Evolutionary conservation across 78 protist genomes (phyloP), one percentile per base, ranked within the genome.

Genomic region (Ministeria vibrans): DNA sequence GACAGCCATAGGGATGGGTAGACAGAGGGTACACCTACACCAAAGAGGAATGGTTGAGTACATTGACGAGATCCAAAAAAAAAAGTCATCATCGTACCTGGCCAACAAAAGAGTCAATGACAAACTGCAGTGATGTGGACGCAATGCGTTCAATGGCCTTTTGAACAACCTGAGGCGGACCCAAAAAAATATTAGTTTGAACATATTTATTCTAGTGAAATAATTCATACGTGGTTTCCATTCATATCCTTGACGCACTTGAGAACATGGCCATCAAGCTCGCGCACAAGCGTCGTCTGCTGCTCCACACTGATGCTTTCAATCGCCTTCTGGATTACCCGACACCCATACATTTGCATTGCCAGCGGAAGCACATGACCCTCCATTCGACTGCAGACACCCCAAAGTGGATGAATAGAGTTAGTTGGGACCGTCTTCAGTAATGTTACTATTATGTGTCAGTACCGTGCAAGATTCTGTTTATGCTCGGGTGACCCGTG

Each of bases 181-280:
- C 9, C 55, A 15, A 9, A 49, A 20, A 49, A 9, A 49, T 15
- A 49, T 15, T 15, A 49, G 9, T n/a, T n/a, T n/a, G n/a, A n/a
- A n/a, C n/a, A n/a, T n/a, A n/a, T n/a, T n/a, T n/a, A n/a, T n/a
- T n/a, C n/a, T 53, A 97, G n/a, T n/a, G n/a, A n/a, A n/a, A n/a
- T n/a, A n/a, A n/a, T n/a, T n/a, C n/a, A n/a, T n/a, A n/a, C 99
- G 81, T 98, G 99, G 88, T 98, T 98, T 30, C 99, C 99, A 88
- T 98, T 98, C 87, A 96, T 99, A 78, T 98, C 99, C 75, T 90
- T 86, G n/a, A 96, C 95, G 75, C 98, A 96, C 75, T 46, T 41
- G 64, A 92, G 77, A 43, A 98, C 94, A 49, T 89, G 72, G 13
- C 88, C 90, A 4, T 84, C 75, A 30, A 96, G 86, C 85, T 96